Conservation (phyloP, 164 flowering plant species). For the Paratinospora sagittata region DNA sequence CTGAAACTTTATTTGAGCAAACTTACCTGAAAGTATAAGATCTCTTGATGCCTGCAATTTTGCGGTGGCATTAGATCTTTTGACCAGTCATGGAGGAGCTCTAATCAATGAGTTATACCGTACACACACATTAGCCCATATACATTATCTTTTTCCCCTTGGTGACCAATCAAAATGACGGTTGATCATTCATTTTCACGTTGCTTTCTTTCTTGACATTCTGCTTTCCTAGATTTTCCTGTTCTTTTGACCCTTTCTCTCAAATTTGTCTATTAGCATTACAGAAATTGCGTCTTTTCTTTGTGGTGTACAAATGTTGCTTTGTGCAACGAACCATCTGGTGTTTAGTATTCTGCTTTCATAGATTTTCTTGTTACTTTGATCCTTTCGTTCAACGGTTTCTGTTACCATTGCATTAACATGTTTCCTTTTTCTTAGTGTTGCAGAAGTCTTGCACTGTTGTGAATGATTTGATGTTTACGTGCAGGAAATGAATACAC, state of each 20-base stretch:
- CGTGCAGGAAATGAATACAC: conserved; percentile 95
- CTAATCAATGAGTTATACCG: background rate
- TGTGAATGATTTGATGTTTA: conserved; percentile 7
- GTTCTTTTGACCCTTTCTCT: no score
- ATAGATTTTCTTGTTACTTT: background rate
- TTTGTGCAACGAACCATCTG: no score
- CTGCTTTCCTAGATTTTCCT: no score
- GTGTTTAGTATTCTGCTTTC: background rate
- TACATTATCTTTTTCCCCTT: background rate
- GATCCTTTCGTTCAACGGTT: background rate
- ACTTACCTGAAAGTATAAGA: background rate
- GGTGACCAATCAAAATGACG: background rate
- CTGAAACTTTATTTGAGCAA: background rate
- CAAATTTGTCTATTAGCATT: no score
- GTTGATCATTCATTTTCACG: no score
- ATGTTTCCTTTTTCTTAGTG: background rate
- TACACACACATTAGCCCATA: background rate
- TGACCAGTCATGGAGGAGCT: background rate
- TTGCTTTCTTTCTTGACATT: no score
- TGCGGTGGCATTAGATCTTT: background rate
- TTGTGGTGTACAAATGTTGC: no score
- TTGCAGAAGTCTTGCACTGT: background rate
- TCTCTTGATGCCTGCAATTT: background rate
- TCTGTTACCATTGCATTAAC: no score
- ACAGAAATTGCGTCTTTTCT: no score